Evolutionary conservation across 108 stramenopile species (phyloP), one percentile per base, ranked within the genome.

Genomic region (Fistulifera solaris): DNA sequence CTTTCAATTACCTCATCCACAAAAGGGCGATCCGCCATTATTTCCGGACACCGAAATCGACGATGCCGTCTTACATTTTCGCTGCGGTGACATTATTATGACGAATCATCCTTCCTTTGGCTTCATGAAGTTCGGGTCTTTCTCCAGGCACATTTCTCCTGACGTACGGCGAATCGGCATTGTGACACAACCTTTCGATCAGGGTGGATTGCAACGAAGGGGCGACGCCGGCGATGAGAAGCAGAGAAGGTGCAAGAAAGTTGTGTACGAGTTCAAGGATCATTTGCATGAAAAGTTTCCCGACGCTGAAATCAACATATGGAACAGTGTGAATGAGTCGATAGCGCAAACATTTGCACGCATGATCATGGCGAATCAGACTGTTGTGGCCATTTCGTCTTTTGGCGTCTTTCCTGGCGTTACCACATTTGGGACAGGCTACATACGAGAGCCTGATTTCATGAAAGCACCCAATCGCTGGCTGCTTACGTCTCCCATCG

Each of bases 41-140:
- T 41, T 24, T 23, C 24, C 49, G 3, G 25, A 42, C 27, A 38
- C 27, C 4, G 43, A 26, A 43, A n/a, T 63, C 15, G 62, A 63
- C 43, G 62, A 63, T 43, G 52, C 48, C 10, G 54, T 48, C 4
- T 22, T 63, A 2, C 62, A 63, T 21, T 63, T 63, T 46, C 62
- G 62, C 27, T 63, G 62, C 31, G 62, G 62, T 21, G 44, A 63
- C 17, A 14, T 55, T 10, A 44, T 63, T 4, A 15, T 15, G 11
- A 27, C 25, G 14, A 48, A 63, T 35, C 26, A 47, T 16, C 46
- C 42, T 8, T 16, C 17, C 19, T 54, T 46, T 55, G 62, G 62
- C 19, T 54, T 63, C 23, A 27, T 63, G 21, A 39, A 43, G 40
- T 63, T 54, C 27, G n/a, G 38, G 15, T 15, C 17, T 25, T 54